Conservation (phyloP, 495 filamentous ascomycete genomes). For the Penicillium waksmanii region DNA sequence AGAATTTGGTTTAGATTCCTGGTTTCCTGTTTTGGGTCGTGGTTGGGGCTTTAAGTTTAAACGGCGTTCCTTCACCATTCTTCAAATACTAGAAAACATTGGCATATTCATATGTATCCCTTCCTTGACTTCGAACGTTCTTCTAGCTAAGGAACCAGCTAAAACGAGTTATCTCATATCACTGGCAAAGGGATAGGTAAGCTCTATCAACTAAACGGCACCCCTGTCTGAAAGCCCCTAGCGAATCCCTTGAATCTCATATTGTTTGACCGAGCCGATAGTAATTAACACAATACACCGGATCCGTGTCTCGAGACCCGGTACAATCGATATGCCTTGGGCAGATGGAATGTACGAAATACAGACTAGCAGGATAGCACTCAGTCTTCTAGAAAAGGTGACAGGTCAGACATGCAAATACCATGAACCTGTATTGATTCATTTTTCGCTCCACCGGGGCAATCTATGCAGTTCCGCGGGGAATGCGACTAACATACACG, state of each 20-base stretch:
- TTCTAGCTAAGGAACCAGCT: too few relatives aligned
- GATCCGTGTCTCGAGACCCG: neutral
- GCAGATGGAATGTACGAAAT: neutral
- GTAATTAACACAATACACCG: neutral
- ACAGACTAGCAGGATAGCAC: neutral
- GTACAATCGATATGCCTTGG: neutral
- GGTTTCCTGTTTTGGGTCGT: neutral
- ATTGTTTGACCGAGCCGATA: neutral
- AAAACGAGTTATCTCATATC: neutral
- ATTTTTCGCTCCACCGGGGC: neutral
- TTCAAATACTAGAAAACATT: neutral
- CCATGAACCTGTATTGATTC: neutral
- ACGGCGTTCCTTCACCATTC: neutral
- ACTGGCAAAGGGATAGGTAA: neutral
- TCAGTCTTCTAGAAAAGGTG: neutral
- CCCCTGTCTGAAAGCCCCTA: neutral
- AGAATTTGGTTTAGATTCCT: neutral
- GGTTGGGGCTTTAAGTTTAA: neutral
- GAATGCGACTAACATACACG: slow-evolving; percentile 8
- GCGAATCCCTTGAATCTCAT: neutral
- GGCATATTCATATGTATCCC: too few relatives aligned
- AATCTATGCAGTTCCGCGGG: slow-evolving; percentile 10
- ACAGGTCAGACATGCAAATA: neutral
- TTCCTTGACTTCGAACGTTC: neutral
- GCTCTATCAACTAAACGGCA: neutral